Evolutionary conservation across 2,329 filamentous ascomycete species (phyloP).

Genomic region (Aspergillus persii): DNA sequence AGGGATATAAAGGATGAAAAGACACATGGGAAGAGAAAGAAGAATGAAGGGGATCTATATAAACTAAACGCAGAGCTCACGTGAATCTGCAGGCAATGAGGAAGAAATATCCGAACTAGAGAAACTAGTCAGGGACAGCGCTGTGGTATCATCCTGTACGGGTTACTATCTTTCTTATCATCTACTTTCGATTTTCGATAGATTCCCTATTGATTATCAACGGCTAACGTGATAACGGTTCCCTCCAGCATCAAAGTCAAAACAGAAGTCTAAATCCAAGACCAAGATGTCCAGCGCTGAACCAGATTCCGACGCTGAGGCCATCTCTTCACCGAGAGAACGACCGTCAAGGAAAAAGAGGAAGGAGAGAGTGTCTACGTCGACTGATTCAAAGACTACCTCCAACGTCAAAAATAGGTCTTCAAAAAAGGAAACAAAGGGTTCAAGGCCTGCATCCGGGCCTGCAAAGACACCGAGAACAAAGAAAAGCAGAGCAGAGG

Average conservation of each 20-base stretch:
- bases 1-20: not conserved
- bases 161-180: not conserved
- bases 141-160: constrained; percentile 52
- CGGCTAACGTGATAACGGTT: not conserved
- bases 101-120: constrained; percentile 50
- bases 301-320: not conserved
- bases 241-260: not conserved
- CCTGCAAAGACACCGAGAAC: not conserved
- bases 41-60: not conserved
- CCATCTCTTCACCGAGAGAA: not conserved
- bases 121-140: constrained; percentile 51
- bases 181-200: not conserved
- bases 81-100: constrained; percentile 52
- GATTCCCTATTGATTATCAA: not conserved
- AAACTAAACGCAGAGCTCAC: not conserved
- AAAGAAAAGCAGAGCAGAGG: not conserved
- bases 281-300: not conserved
- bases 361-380: not conserved
- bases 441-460: not conserved
- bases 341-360: not conserved
- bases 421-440: not conserved
- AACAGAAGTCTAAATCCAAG: not conserved
- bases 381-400: not conserved
- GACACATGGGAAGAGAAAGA: not conserved
- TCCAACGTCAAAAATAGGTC: not conserved